Evolutionary conservation across 345 rosid species (phyloP), one percentile per base, ranked within the genome.

Genomic region (Citrus australasica): DNA sequence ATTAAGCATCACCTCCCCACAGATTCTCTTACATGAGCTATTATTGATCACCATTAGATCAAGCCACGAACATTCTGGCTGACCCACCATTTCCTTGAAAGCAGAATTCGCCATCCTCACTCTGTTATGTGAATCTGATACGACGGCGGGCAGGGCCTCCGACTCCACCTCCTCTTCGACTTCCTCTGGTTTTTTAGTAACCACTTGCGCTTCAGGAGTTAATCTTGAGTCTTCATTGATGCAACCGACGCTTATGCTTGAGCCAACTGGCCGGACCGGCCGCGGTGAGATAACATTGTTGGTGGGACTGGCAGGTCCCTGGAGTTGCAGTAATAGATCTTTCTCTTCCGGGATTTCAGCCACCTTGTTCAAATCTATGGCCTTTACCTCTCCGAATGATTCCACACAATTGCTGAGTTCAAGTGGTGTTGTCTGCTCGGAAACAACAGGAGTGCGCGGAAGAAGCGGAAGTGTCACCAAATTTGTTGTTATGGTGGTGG

Each of bases 11-110:
- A 96, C 98, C 80, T 89, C 93, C 16, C 99, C 98, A 69, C 97
- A 87, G 8, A 96, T 96, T 84, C 98, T 89, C 80, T 84, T 89
- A 75, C 87, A 73, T 51, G 87, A 69, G 42, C 71, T 46, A 61
- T 78, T 82, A 5, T 62, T 77, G 3, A 58, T 56, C 73, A 88
- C 86, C 89, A 92, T 85, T 0, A 90, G 82, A 32, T 91, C 94
- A 14, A 96, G 89, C 99, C 98, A 96, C 19, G 88, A 81, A 76
- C 99, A 96, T 77, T 94, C 98, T 0, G 99, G 99, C 78, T 96
- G 97, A 22, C 99, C 98, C 82, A 94, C 91, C 97, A 96, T 91
- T 78, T 94, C 97, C 80, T 87, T 96, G 85, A 91, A 96, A 0
- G 95, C 97, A 4, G 98, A 94, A 85, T 96, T 96, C 21, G 88